Conservation (phyloP, 1,284 basidiomycete species). For the Pholiota adiposa region DNA sequence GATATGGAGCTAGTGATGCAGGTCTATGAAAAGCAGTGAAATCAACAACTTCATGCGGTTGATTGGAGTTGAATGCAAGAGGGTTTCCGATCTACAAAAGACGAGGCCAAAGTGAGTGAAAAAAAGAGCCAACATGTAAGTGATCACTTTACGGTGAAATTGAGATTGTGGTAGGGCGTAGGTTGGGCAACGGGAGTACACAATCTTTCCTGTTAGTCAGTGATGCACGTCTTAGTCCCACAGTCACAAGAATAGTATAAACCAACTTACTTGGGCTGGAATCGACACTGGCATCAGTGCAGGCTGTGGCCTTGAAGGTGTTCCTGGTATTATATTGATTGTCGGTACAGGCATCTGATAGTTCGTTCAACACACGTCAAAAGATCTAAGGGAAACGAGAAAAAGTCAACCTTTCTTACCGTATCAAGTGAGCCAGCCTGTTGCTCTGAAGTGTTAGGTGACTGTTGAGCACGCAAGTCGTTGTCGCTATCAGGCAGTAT, state of each 20-base stretch:
- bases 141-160: not conserved
- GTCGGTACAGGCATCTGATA: not conserved
- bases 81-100: slow-evolving; percentile 1
- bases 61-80: not conserved
- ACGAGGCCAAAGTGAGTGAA: not conserved
- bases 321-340: not conserved
- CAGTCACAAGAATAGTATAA: not conserved
- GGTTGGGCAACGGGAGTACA: not conserved
- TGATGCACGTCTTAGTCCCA: not conserved
- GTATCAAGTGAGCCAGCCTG: not conserved
- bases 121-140: not conserved
- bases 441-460: not conserved
- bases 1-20: not conserved
- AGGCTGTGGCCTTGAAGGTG: not conserved
- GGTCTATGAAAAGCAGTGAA: not conserved
- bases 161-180: not conserved
- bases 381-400: not conserved
- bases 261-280: not conserved
- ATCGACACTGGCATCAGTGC: not conserved
- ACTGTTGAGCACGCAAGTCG: too few species aligned
- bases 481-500: not conserved
- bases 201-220: not conserved
- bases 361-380: not conserved
- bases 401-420: not conserved
- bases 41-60: not conserved